Evolutionary conservation across 1,284 basidiomycete species (phyloP).

Genomic region (Fomitopsis palustris): DNA sequence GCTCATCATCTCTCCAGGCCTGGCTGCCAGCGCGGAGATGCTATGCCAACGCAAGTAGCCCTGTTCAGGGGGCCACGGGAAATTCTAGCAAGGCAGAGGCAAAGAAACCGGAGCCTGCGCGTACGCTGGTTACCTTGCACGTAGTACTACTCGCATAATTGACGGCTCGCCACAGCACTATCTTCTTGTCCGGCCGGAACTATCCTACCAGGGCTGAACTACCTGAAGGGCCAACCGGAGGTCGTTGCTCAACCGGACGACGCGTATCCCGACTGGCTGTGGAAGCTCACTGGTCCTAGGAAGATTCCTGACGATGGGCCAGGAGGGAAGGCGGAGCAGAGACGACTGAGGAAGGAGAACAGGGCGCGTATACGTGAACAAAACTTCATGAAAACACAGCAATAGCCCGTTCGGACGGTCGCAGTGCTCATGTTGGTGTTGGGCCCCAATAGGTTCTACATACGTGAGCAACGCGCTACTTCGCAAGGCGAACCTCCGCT

Average conservation of each 20-base stretch:
- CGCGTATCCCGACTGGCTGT: constrained; percentile 89
- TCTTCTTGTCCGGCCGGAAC: constrained; percentile 73
- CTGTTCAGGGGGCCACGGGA: not conserved
- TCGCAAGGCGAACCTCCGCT: not conserved
- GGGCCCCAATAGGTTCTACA: not conserved
- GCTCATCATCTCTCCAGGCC: constrained; percentile 20
- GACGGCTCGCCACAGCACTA: constrained; percentile 8
- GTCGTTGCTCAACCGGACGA: constrained; percentile 81
- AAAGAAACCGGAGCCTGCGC: not conserved
- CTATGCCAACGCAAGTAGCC: constrained; percentile 17
- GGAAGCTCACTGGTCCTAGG: constrained; percentile 68
- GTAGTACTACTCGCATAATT: not conserved
- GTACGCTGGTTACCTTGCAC: not conserved
- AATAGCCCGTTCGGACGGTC: constrained; percentile 8
- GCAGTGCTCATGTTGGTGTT: not conserved
- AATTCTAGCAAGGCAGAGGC: not conserved
- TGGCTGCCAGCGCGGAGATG: constrained; percentile 21
- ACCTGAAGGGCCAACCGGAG: constrained; percentile 80
- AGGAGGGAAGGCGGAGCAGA: constrained; percentile 65
- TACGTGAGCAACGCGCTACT: not conserved
- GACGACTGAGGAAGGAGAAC: constrained; percentile 55
- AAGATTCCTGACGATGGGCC: constrained; percentile 64
- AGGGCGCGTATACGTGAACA: constrained; percentile 65
- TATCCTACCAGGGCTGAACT: constrained; percentile 72
- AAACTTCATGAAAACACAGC: constrained; percentile 78